Conservation (phyloP, 1,284 basidiomycete genomes). For the Trametes pubescens region DNA sequence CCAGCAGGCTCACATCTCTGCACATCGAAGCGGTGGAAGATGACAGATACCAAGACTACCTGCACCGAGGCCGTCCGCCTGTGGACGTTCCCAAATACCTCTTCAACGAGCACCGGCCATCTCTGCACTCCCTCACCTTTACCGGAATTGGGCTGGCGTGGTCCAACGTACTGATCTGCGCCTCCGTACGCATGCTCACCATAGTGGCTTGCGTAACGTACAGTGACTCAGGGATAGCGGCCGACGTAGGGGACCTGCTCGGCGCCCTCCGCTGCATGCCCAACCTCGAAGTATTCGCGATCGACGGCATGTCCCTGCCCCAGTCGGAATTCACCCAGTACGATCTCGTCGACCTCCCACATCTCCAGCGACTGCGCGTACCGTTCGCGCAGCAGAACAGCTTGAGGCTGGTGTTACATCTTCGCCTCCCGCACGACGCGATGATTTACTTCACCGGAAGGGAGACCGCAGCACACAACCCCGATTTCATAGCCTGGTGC, state of each 20-base stretch:
- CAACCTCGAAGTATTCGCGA: background rate
- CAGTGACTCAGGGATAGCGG: too few relatives aligned
- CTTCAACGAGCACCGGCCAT: background rate
- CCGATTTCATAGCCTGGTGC: background rate
- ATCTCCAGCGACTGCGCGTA: background rate
- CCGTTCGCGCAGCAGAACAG: background rate
- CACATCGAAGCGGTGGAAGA: background rate
- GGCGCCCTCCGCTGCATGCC: background rate
- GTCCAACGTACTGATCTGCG: background rate
- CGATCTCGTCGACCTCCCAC: background rate
- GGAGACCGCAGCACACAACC: too few relatives aligned
- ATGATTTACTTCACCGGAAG: background rate
- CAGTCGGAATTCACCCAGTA: background rate
- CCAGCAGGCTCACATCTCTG: background rate
- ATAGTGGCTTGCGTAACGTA: background rate
- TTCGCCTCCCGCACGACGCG: background rate
- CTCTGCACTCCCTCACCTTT: background rate
- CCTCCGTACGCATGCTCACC: background rate
- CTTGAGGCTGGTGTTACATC: background rate
- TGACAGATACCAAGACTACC: background rate
- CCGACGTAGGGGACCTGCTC: background rate
- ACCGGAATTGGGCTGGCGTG: background rate
- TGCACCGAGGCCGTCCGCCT: background rate
- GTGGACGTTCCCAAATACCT: background rate
- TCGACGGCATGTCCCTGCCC: background rate